Evolutionary conservation across 257 asterid genomes (phyloP).

Genomic region (Solanum phureja): DNA sequence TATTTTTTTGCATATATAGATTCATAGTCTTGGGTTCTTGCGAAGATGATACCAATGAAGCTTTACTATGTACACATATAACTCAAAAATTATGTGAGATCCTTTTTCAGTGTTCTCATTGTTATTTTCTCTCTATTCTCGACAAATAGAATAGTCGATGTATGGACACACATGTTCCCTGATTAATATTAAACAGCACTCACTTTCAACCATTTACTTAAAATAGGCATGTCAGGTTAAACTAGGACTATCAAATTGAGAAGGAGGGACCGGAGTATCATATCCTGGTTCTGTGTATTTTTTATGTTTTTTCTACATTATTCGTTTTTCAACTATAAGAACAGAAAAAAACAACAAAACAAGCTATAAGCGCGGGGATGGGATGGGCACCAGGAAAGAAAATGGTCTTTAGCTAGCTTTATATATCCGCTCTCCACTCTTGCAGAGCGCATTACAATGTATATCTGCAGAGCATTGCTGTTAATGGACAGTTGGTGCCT

Average conservation of each 20-base stretch:
- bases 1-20: neutral
- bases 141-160: neutral
- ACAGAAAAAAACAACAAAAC: too few relatives aligned
- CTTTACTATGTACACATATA: neutral
- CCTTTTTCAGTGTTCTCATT: neutral
- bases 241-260: neutral
- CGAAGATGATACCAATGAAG: neutral
- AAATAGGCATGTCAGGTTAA: neutral
- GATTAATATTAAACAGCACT: neutral
- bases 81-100: neutral
- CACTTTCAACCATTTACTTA: neutral
- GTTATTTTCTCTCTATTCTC: neutral
- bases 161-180: neutral
- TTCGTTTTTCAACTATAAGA: neutral
- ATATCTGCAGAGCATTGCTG: constrained; percentile 68
- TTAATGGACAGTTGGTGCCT: constrained; percentile 59
- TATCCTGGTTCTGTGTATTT: neutral
- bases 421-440: neutral
- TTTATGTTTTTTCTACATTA: neutral
- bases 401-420: neutral
- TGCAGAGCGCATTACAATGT: constrained; percentile 84
- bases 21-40: neutral
- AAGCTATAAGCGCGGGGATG: neutral
- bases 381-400: neutral
- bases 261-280: neutral